phyloP scores from a whole-genome alignment of 495 filamentous ascomycete genomes.

The Penicillium cataractarum region DNA sequence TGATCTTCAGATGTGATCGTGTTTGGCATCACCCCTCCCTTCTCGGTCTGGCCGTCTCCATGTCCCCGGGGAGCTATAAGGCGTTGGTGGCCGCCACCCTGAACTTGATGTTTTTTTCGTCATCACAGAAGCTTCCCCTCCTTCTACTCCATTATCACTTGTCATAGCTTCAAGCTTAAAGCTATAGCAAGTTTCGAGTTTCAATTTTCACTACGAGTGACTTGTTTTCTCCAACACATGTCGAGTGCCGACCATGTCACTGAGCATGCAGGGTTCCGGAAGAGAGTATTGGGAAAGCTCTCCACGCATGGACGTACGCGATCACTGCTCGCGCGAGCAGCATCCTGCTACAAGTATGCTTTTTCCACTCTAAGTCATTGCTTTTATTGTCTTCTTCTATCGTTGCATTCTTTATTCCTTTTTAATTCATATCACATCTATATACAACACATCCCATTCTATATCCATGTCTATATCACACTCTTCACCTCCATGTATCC shows the following conservation, averaged over 20 bases:
- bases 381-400: background rate
- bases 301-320: conserved; percentile 37
- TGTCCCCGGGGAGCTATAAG: conserved; percentile 25
- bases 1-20: conserved; percentile 37
- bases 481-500: background rate
- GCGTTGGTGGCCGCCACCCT: conserved; percentile 5
- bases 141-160: background rate
- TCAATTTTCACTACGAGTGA: background rate
- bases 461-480: background rate
- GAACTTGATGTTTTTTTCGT: background rate
- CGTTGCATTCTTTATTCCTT: too few species aligned
- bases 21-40: conserved; percentile 21
- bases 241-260: conserved; percentile 37
- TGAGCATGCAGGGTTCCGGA: conserved; percentile 43
- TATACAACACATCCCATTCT: background rate
- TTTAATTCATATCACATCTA: background rate
- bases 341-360: conserved; percentile 40
- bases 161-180: background rate
- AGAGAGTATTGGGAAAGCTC: conserved; percentile 44
- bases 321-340: conserved; percentile 34
- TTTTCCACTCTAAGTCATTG: background rate
- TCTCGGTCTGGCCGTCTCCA: conserved; percentile 28
- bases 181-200: background rate
- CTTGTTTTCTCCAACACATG: conserved; percentile 23
- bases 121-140: background rate